These are phyloP conservation scores for Lasiodiplodia theobromae DNA, from an alignment of 2,329 filamentous ascomycete genomes.

Conservation along the genomic window DNA sequence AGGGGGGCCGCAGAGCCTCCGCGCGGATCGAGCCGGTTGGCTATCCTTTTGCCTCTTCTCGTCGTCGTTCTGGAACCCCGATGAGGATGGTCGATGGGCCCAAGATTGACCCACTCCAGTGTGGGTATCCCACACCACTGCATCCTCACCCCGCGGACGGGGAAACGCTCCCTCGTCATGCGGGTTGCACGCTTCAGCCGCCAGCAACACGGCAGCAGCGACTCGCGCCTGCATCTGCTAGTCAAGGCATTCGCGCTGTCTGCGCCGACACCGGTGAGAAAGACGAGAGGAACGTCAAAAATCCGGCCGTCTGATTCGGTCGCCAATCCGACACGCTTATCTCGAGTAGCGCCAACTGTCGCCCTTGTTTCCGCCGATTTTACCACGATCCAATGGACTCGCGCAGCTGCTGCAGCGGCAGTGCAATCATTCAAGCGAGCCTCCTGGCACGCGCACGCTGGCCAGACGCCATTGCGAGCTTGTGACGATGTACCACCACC, in stretches of 20 bases:
- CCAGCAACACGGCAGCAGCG: slow-evolving; percentile 2
- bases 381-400: slow-evolving; percentile 1
- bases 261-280: background rate
- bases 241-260: background rate
- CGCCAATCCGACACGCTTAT: background rate
- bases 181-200: background rate
- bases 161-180: slow-evolving; percentile 6
- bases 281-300: background rate
- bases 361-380: background rate
- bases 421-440: slow-evolving; percentile 19
- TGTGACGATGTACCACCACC: slow-evolving; percentile 24
- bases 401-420: slow-evolving; percentile 6
- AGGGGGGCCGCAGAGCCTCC: slow-evolving; percentile 15
- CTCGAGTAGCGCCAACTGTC: slow-evolving; percentile 12
- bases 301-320: slow-evolving; percentile 7
- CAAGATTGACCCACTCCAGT: background rate
- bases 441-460: slow-evolving; percentile 16
- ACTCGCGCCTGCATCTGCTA: slow-evolving; percentile 7
- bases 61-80: slow-evolving; percentile 10
- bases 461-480: slow-evolving; percentile 12
- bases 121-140: slow-evolving; percentile 23
- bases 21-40: slow-evolving; percentile 1
- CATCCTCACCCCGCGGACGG: slow-evolving; percentile 2
- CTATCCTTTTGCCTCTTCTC: slow-evolving; percentile 4
- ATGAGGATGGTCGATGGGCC: slow-evolving; percentile 5